Evolutionary conservation across 495 filamentous ascomycete species (phyloP).

Genomic region (Elaphomyces granulatus): DNA sequence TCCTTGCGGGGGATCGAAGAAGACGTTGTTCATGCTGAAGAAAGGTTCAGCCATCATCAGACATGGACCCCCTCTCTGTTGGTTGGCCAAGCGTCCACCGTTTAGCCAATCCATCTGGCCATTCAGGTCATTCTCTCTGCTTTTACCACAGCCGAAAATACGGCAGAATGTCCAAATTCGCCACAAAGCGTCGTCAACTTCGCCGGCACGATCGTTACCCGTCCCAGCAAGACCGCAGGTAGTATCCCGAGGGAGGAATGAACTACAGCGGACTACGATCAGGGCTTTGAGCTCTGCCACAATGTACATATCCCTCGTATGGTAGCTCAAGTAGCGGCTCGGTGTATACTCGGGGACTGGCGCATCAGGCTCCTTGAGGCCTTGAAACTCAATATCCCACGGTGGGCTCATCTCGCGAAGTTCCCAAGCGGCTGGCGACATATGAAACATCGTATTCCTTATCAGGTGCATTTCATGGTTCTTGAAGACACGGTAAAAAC

Average conservation of each 20-base stretch:
- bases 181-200: constrained; percentile 54
- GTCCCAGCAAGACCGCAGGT: constrained; percentile 38
- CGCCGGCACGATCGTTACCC: constrained; percentile 33
- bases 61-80: constrained; percentile 20
- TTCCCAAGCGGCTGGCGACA: constrained; percentile 53
- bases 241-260: constrained; percentile 44
- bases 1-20: constrained; percentile 41
- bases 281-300: constrained; percentile 45
- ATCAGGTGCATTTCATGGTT: constrained; percentile 42
- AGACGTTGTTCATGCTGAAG: constrained; percentile 37
- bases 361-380: constrained; percentile 28
- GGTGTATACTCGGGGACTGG: constrained; percentile 45
- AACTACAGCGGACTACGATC: constrained; percentile 42
- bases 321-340: constrained; percentile 38
- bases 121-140: constrained; percentile 45
- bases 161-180: constrained; percentile 58
- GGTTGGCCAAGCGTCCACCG: constrained; percentile 38
- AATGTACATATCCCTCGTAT: constrained; percentile 43
- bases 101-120: constrained; percentile 52
- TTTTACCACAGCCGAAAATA: constrained; percentile 46
- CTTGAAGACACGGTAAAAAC: constrained; percentile 49
- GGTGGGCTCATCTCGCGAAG: constrained; percentile 48
- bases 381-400: constrained; percentile 31
- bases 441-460: constrained; percentile 36
- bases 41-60: constrained; percentile 32